phyloP scores from a whole-genome alignment of 495 filamentous ascomycete genomes.

The Melanomma pulvis-pyrius region DNA sequence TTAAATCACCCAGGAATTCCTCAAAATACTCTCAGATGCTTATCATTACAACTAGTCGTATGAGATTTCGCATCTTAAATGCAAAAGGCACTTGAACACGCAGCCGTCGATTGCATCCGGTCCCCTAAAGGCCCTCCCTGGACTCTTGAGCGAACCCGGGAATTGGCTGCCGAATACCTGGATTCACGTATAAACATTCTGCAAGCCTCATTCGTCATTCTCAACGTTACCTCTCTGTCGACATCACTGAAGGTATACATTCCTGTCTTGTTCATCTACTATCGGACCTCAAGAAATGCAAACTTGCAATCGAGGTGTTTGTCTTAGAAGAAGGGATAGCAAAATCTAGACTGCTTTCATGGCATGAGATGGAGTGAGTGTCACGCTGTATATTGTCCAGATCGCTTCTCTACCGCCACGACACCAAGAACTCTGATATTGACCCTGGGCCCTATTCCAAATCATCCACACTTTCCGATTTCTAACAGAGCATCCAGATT shows the following conservation, averaged over 20 bases:
- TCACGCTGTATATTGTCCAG: no score
- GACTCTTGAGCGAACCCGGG: not conserved
- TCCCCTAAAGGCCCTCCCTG: not conserved
- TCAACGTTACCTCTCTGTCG: not conserved
- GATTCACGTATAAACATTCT: not conserved
- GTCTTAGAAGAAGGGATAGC: no score
- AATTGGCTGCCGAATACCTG: slow-evolving; percentile 3
- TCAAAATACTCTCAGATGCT: no score
- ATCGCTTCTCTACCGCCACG: not conserved
- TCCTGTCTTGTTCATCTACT: not conserved
- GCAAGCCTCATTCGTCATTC: slow-evolving; percentile 3
- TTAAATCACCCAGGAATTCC: no score
- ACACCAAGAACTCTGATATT: not conserved
- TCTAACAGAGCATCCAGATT: not conserved
- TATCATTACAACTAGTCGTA: no score
- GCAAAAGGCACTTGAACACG: not conserved
- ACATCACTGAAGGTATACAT: not conserved
- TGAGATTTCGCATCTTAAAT: no score
- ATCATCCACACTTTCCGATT: not conserved
- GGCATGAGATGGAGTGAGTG: no score
- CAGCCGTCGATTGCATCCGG: not conserved
- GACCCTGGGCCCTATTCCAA: not conserved
- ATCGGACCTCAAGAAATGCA: no score
- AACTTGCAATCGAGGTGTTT: no score
- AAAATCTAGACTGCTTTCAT: no score